phyloP scores from a whole-genome alignment of 2,329 filamentous ascomycete species.

The Neurospora crassa region DNA sequence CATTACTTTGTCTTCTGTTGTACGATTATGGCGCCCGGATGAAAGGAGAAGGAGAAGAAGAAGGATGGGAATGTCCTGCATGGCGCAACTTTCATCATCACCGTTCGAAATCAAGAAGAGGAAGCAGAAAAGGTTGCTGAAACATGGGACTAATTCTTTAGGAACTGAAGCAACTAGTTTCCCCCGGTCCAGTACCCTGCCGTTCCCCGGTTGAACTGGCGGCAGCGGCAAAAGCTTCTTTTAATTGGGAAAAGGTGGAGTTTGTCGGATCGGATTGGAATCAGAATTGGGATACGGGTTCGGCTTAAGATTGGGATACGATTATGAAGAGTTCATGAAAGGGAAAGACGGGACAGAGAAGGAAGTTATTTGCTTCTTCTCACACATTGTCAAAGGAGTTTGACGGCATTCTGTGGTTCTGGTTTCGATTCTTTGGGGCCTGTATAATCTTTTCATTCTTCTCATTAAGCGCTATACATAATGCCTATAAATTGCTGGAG shows the following conservation, averaged over 20 bases:
- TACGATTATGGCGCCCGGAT: background rate
- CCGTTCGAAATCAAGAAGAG: background rate
- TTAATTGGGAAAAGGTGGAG: background rate
- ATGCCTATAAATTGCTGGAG: background rate
- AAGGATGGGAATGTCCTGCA: background rate
- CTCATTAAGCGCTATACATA: background rate
- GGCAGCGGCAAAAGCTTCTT: background rate
- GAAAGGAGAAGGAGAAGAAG: background rate
- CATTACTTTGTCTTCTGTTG: background rate
- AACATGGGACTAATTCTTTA: conserved; percentile 22
- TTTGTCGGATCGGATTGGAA: background rate
- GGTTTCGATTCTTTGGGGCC: background rate
- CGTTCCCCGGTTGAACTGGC: background rate
- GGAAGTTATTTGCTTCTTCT: background rate
- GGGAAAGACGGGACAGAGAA: background rate
- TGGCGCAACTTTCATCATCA: background rate
- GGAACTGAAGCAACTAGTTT: conserved; percentile 22
- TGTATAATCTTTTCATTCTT: background rate
- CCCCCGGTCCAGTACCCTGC: background rate
- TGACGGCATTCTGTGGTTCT: background rate
- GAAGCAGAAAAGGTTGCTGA: background rate
- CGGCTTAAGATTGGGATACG: background rate
- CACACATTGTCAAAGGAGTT: background rate
- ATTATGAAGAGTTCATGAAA: background rate
- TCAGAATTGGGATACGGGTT: background rate